Evolutionary conservation across 164 flowering plant species (phyloP), one percentile per base, ranked within the genome.

Genomic region (Paratinospora sagittata): DNA sequence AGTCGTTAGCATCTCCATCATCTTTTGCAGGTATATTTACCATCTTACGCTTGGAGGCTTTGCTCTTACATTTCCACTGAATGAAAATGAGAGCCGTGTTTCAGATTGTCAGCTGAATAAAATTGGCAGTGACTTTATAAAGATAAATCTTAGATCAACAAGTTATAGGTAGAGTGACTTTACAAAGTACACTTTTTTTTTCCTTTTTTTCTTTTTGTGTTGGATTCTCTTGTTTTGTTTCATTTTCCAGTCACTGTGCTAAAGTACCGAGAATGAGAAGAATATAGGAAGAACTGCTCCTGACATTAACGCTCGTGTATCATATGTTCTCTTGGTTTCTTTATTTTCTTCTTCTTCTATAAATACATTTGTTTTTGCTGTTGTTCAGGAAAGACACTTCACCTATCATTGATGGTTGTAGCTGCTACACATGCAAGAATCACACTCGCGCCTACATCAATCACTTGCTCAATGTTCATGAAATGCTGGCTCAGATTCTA

Each of bases 391-490:
- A 86, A 78, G 98, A 93, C 76, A 65, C 81, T 10, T 80, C 91
- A 23, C 89, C 91, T 7, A 84, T 93, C 9, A 74, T 89, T 3
- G 84, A 81, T 27, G 75, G 75, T 36, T 93, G 98, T 63, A 67
- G 55, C 70, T 93, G 98, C 82, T 93, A 87, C 75, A 89, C 98
- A 11, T 93, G 98, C 73, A 80, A 81, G 80, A 88, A 93, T 79
- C 96, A 93, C 72, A 90, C 92, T 10, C 82, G 82, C 75, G 96
- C 98, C 12, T 93, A 93, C 75, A 87, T 93, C 68, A 89, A 91
- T 81, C 98, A 93, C 76, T 83, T 93, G 47, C 89, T 93, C 80
- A 93, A 93, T 80, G 97, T 88, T 69, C 93, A 88, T 70, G 98
- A 93, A 74, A 91, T 93, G 98, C 82, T 93, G 75, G 94, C 97